Evolutionary conservation across 164 flowering plant genomes (phyloP), one percentile per base, ranked within the genome.

Genomic region (Dillenia turbinata): DNA sequence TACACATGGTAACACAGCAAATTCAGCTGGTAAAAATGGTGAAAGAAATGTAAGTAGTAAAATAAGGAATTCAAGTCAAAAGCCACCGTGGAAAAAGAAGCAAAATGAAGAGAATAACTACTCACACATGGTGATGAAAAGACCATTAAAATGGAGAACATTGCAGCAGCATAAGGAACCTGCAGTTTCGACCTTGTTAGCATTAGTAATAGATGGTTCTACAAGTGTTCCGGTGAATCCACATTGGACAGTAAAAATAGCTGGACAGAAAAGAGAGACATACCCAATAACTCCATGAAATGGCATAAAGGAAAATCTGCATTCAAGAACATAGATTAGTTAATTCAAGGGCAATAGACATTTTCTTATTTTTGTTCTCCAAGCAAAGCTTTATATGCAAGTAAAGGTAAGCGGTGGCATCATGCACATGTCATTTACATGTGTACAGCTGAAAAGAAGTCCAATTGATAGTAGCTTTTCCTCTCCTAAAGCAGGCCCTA

Each of bases 221-320:
- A 26, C 5, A 33, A 5, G 7, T 4, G 40, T 33, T 33, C 40
- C 0, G 5, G 7, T 33, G 40, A 33, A 33, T 33, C 40, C 40
- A 33, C 40, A 5, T 33, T 4, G 40, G 7, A 33, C 40, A 5
- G 40, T 33, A 33, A 33, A 33, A 33, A 33, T 33, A 33, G 40
- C 40, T 33, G 40, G 40, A 33, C 40, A 5, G 40, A 0, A 6
- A 33, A 56, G 60, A 56, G 69, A 70, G 64, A 50, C 44, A 10
- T 92, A 92, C 98, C 97, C 97, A 90, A 47, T 57, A 62, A 16
- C 92, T 67, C 98, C 97, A 93, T 7, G 97, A 65, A 48, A 88
- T 54, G 78, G 92, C 85, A 79, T 78, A 75, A 56, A 90, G 71
- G 54, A 85, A 66, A 44, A 75, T 73, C 98, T 93, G 97, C 85